Base-by-base conservation (phyloP, 768 basidiomycete species). In the Leccinum subtestaceum region DNA sequence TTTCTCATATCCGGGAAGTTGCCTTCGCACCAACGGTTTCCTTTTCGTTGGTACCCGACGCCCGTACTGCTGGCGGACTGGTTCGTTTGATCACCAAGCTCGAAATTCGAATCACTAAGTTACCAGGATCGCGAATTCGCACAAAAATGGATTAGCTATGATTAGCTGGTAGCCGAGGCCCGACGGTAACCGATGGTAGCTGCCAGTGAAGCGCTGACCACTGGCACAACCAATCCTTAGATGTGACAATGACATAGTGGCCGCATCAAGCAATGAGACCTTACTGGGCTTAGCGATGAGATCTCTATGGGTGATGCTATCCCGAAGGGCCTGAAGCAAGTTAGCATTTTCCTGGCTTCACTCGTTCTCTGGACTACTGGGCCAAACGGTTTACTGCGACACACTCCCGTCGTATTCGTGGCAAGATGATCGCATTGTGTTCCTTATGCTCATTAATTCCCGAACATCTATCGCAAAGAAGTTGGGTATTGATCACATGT, bases 371-470 rank as follows among this genome's bases (percentile, higher is more conserved):
- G 27, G 11, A 43, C 45, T 3, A 40, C 38, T 25, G 32, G 4
- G 32, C 32, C 6, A 5, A 15, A 36, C 38, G 10, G 10, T 29
- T 50, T 40, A 43, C 27, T 40, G 6, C 43, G 15, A 13, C 19
- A 23, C 2, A 36, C 12, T 7, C 43, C 8, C 19, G 21, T 40
- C 5, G 10, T 27, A 21, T 34, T 27, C 48, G n/a, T 3, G 23
- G 12, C 36, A 11, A 5, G 27, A 53, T 29, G 51, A 46, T 13
- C 13, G 32, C 32, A 31, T 21, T 43, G 19, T 52, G 57, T 34
- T 55, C 62, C 7, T 19, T 56, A 19, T 60, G 62, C 43, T 60
- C 59, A 1, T 40, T 57, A 17, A 32, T 55, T 57, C 53, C 63
- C 21, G 2, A 11, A 5, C 11, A 19, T 50, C 48, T 58, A 13